Conservation (phyloP, 805 yeast species). For the Diddensiella santjacobensis region DNA sequence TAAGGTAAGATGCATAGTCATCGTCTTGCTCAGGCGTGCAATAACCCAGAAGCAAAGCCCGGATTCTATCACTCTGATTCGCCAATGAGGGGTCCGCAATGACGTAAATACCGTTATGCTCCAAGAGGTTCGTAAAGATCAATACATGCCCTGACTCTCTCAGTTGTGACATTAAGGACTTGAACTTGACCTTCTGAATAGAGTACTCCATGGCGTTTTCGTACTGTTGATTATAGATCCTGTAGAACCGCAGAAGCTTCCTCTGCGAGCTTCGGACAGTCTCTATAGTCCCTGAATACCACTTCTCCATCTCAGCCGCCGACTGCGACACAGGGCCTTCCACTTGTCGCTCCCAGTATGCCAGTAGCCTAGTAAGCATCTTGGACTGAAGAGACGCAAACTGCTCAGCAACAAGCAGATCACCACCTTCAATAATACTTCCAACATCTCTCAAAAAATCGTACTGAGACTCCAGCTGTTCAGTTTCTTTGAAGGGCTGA, state of each 20-base stretch:
- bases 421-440: slow-evolving; percentile 72
- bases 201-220: slow-evolving; percentile 58
- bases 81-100: slow-evolving; percentile 65
- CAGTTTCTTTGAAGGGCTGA: slow-evolving; percentile 87
- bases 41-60: slow-evolving; percentile 30
- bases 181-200: slow-evolving; percentile 34
- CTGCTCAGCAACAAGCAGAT: slow-evolving; percentile 74
- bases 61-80: slow-evolving; percentile 35
- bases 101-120: slow-evolving; percentile 71
- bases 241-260: slow-evolving; percentile 73
- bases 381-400: slow-evolving; percentile 64
- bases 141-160: slow-evolving; percentile 69
- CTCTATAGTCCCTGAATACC: slow-evolving; percentile 39
- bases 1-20: slow-evolving; percentile 54
- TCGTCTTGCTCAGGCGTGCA: slow-evolving; percentile 31
- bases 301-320: slow-evolving; percentile 48
- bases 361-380: slow-evolving; percentile 61
- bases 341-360: slow-evolving; percentile 69
- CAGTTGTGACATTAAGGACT: slow-evolving; percentile 53
- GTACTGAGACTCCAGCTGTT: slow-evolving; percentile 82
- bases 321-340: slow-evolving; percentile 49
- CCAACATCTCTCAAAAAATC: slow-evolving; percentile 72
- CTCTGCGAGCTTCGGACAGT: slow-evolving; percentile 56
- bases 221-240: slow-evolving; percentile 38
- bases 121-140: slow-evolving; percentile 67